Percentiles rank a stretch among this genome's conserved stretches.
Evolutionary conservation across 139 green algal species (phyloP).

Genomic region (Raphidocelis subcapitata): DNA sequence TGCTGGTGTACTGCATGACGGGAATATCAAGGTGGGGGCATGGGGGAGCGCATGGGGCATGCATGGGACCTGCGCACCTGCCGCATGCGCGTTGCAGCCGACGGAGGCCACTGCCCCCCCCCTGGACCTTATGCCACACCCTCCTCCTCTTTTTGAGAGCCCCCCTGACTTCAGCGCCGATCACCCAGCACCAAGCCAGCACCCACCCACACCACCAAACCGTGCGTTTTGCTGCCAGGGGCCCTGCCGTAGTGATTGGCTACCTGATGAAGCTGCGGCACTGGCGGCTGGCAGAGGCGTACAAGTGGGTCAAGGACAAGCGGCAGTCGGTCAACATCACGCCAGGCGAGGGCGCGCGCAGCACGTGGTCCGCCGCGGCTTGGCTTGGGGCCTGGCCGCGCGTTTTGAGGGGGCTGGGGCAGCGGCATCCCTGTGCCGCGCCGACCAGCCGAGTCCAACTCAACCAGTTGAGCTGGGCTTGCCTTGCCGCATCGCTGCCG

Average conservation of each 20-base stretch:
- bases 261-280: slow-evolving; percentile 82
- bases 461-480: neutral
- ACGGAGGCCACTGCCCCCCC: too few relatives aligned
- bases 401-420: neutral
- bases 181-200: too few relatives aligned
- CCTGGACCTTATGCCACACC: too few relatives aligned
- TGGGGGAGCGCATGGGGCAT: too few relatives aligned
- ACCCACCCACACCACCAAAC: too few relatives aligned
- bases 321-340: slow-evolving; percentile 50
- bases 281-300: slow-evolving; percentile 77
- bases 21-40: slow-evolving; percentile 55
- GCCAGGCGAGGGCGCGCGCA: slow-evolving; percentile 31
- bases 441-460: neutral
- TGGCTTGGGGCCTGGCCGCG: neutral
- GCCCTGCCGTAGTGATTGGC: slow-evolving; percentile 61
- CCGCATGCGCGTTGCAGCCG: too few relatives aligned
- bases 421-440: neutral
- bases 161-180: too few relatives aligned
- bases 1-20: slow-evolving; percentile 81
- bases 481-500: neutral
- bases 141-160: too few relatives aligned
- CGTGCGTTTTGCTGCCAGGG: too few relatives aligned
- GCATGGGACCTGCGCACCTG: too few relatives aligned
- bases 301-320: slow-evolving; percentile 80
- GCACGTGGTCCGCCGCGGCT: neutral